Evolutionary conservation across 75 land plant genomes (phyloP), one percentile per base, ranked within the genome.

Genomic region (Sequoiadendron giganteum): DNA sequence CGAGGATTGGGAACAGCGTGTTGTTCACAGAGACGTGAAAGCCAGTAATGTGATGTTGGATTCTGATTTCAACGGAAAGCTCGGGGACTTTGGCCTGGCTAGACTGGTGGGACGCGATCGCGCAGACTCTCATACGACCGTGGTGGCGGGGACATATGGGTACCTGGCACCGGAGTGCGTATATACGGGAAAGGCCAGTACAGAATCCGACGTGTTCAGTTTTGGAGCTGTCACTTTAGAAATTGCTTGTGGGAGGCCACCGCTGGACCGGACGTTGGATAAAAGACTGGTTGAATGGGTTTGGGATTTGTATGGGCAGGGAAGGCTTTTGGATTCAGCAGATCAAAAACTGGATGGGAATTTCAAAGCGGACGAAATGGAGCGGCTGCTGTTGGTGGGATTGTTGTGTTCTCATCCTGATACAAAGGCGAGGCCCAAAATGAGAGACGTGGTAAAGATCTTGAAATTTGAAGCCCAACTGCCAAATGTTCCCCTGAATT

Each of bases 391-490:
- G 16, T 88, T 87, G 52, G 88, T 96, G 40, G 97, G 95, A 56
- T 91, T 96, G 14, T 81, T 85, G 18, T 94, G 97, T 83, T 91
- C 87, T 45, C 95, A 96, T 85, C 95, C 94, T 5, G 91, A 94
- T 81, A 85, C 90, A 34, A 85, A 79, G 68, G 75, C 87, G 58
- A 90, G 97, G 86, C 97, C 97, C 8, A 80, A 52, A 14, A 91
- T 94, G 90, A 90, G 91, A 86, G 85, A 92, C 49, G 96, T 90
- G 14, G 86, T 89, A 1, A 89, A 93, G 86, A 91, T 95, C 76
- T 87, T 95, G 10, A 61, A 82, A 5, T 92, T 92, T 42, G 92
- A 88, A 36, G 77, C 82, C 28, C 36, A 85, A 0, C 0, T 91
- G 91, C 92, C 92, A 19, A 38, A 34, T 40, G 68, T 91, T 14